These are phyloP conservation scores for Fomitopsis pinicola DNA, from an alignment of 1,284 basidiomycete genomes.

Conservation along the genomic window DNA sequence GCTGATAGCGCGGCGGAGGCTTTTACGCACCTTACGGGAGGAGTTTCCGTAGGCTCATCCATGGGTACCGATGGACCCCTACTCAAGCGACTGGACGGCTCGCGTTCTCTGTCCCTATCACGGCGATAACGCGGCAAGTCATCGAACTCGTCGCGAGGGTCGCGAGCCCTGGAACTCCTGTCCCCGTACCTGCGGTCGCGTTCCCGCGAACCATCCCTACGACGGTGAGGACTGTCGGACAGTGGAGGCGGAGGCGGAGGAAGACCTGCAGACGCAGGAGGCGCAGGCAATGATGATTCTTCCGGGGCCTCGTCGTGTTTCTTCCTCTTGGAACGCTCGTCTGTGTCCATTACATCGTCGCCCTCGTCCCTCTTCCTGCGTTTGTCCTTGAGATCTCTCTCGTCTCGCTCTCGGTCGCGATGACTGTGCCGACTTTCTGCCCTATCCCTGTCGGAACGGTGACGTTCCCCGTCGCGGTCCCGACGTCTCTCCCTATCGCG, in stretches of 20 bases:
- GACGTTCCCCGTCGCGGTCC: constrained; percentile 29
- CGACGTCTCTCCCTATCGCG: constrained; percentile 36
- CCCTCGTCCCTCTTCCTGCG: constrained; percentile 60
- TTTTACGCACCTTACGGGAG: constrained; percentile 34
- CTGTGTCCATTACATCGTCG: constrained; percentile 42
- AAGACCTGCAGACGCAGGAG: constrained; percentile 39
- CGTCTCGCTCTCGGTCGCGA: constrained; percentile 49
- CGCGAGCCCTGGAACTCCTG: constrained; percentile 38
- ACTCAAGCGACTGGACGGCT: constrained; percentile 6
- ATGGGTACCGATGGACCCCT: constrained; percentile 16
- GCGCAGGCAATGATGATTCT: constrained; percentile 26
- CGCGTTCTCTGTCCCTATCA: constrained; percentile 30
- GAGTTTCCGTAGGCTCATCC: constrained; percentile 15
- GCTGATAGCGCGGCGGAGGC: constrained; percentile 5
- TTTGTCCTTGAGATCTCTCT: constrained; percentile 48
- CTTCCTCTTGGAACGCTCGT: constrained; percentile 55
- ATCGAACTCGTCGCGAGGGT: constrained; percentile 58
- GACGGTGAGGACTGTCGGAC: constrained; percentile 52
- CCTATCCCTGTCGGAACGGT: constrained; percentile 35
- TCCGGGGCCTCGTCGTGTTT: constrained; percentile 45
- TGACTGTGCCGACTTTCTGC: constrained; percentile 38
- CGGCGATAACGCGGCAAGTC: constrained; percentile 40
- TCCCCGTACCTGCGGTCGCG: constrained; percentile 49
- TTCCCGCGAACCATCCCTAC: constrained; percentile 48
- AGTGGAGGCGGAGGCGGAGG: constrained; percentile 36